Conservation (phyloP, 129 eudicot genomes). For the Flaveria robusta region DNA sequence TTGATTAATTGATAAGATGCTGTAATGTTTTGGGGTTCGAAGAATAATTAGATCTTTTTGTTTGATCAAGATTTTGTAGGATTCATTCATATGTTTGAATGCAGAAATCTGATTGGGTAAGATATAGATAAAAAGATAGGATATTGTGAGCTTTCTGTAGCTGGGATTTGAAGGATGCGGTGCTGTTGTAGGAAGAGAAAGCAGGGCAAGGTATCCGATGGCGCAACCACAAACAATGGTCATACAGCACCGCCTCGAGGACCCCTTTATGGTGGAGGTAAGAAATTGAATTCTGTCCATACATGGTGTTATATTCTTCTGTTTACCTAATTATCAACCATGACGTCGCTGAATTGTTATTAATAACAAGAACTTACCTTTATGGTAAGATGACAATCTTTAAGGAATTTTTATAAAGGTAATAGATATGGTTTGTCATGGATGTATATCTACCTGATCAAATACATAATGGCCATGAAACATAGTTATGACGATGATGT, state of each 20-base stretch:
- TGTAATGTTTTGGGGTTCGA: background rate
- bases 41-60: background rate
- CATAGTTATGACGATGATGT: constrained; percentile 13
- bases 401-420: constrained; percentile 6
- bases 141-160: constrained; percentile 29
- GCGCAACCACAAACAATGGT: constrained; percentile 55
- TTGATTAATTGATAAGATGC: too few species aligned
- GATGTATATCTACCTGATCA: constrained; percentile 16
- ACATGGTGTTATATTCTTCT: too few species aligned
- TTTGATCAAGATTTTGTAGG: constrained; percentile 14
- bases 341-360: background rate
- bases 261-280: constrained; percentile 23
- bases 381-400: background rate
- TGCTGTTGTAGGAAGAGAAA: constrained; percentile 55
- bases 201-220: constrained; percentile 44
- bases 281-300: background rate
- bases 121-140: constrained; percentile 18
- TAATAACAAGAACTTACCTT: background rate
- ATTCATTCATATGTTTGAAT: constrained; percentile 9
- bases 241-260: constrained; percentile 53
- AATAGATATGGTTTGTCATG: constrained; percentile 17
- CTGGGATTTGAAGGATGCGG: constrained; percentile 47
- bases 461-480: constrained; percentile 15
- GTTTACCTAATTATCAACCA: background rate
- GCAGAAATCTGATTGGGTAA: constrained; percentile 23